Base-by-base conservation (phyloP, 768 basidiomycete species). In the Russula abietina region DNA sequence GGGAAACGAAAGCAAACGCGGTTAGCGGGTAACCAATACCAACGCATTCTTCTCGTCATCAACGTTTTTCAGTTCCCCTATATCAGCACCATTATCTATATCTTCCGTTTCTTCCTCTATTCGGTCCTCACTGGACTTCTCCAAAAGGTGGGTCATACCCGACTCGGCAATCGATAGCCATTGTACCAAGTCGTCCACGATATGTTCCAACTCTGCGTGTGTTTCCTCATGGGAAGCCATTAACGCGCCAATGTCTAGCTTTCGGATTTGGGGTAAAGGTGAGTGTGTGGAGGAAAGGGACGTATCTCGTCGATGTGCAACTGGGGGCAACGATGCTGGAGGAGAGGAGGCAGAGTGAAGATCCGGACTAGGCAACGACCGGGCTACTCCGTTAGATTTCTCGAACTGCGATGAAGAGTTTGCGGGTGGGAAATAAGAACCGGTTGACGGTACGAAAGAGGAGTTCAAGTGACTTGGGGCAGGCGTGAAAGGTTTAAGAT, bases 121-220 rank as follows among this genome's bases (percentile, higher is more conserved):
- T 28, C 79, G 79, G 66, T 83, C 77, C 41, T 76, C 77, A 17
- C 73, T 72, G 0, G 78, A 71, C 50, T 76, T 76, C 45, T 86
- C 86, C 46, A 95, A 74, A 66, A 94, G 78, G 28, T 78, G 80
- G 36, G 78, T 80, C 52, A 98, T 75, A 0, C 93, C 93, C 12
- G 72, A 74, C 69, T 93, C 89, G 1, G 95, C 81, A 0, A 85
- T 78, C 5, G 81, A 80, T 60, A 98, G 73, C 91, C 91, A 95
- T 65, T 81, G 78, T 2, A 81, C 79, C 39, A 98, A 80, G 69
- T 89, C 85, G 50, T 87, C 87, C 11, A 96, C 83, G 3, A 86
- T 88, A 49, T 78, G 74, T 49, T 84, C 85, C 53, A 98, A 80
- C 70, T 92, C 88, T 1, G 76, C 72, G 66, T 89, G 87, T 0